Conservation (phyloP, 2,329 filamentous ascomycete genomes). For the Exophiala aquamarina region DNA sequence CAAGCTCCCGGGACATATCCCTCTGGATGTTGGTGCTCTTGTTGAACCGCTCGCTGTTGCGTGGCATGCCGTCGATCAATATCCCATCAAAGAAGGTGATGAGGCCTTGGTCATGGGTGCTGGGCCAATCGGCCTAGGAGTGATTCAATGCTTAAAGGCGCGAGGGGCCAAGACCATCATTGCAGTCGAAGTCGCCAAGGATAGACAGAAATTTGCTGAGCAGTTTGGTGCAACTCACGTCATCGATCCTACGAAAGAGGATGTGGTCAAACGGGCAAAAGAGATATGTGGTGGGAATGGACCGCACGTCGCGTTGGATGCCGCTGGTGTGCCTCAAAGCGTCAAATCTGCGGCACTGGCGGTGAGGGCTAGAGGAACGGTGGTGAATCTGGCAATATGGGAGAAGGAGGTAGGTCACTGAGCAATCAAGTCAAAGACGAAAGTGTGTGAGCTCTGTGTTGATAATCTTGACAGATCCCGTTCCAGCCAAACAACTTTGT, state of each 20-base stretch:
- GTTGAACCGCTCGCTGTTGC: constrained; percentile 65
- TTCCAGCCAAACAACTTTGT: constrained; percentile 57
- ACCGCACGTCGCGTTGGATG: constrained; percentile 62
- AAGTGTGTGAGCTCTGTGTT: neutral
- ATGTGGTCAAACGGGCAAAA: constrained; percentile 47
- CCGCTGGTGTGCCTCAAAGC: constrained; percentile 59
- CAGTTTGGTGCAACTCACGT: constrained; percentile 58
- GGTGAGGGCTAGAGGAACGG: constrained; percentile 54
- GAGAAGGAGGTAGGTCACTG: constrained; percentile 44
- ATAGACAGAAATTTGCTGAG: constrained; percentile 52
- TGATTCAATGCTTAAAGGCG: constrained; percentile 59
- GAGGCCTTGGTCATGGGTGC: constrained; percentile 59
- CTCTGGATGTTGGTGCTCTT: constrained; percentile 56
- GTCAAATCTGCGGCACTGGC: constrained; percentile 48
- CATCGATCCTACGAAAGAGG: constrained; percentile 50
- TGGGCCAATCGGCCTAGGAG: constrained; percentile 62
- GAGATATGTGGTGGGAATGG: constrained; percentile 50
- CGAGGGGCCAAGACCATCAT: constrained; percentile 57
- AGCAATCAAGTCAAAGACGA: too few species aligned
- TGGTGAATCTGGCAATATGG: constrained; percentile 68
- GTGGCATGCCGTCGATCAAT: constrained; percentile 61
- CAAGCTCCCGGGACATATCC: constrained; percentile 52
- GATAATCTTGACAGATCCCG: constrained; percentile 32
- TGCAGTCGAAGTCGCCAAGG: constrained; percentile 55
- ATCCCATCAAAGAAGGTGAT: constrained; percentile 47